These are phyloP conservation scores for Parastagonospora nodorum DNA, from an alignment of 2,329 filamentous ascomycete species.

Conservation along the genomic window DNA sequence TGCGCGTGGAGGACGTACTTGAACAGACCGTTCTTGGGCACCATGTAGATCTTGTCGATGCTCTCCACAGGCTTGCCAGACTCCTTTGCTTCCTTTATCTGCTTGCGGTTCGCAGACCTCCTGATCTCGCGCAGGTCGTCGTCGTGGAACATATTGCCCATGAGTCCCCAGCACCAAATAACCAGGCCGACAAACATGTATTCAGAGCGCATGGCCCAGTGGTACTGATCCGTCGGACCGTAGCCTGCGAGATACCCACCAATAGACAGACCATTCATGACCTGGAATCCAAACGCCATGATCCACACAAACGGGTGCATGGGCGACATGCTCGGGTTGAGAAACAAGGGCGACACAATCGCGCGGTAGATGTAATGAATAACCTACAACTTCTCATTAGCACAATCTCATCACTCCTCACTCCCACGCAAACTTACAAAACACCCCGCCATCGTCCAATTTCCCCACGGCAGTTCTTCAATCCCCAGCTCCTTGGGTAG, in stretches of 20 bases:
- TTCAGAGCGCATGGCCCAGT: conserved; percentile 54
- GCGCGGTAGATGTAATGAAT: conserved; percentile 93
- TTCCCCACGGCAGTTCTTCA: conserved; percentile 71
- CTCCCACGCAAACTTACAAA: conserved; percentile 53
- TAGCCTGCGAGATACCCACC: conserved; percentile 84
- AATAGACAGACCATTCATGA: conserved; percentile 77
- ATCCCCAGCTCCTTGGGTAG: conserved; percentile 66
- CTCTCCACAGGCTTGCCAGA: conserved; percentile 53
- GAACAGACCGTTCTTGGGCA: conserved; percentile 85
- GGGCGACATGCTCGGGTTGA: conserved; percentile 89
- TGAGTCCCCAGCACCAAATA: conserved; percentile 76
- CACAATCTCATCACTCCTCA: not conserved
- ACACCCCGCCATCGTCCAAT: conserved; percentile 73
- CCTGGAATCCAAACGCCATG: conserved; percentile 73
- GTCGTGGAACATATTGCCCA: conserved; percentile 86
- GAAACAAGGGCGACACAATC: conserved; percentile 75
- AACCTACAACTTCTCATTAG: conserved; percentile 52
- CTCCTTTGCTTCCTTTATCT: conserved; percentile 56
- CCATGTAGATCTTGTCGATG: conserved; percentile 82
- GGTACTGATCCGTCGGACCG: conserved; percentile 65
- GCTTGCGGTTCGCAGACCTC: conserved; percentile 66
- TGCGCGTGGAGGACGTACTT: conserved; percentile 84
- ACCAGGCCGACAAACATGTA: conserved; percentile 67
- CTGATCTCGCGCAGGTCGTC: conserved; percentile 87
- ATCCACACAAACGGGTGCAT: conserved; percentile 73